Evolutionary conservation across 164 flowering plant species (phyloP), one percentile per base, ranked within the genome.

Genomic region (Berberis vulgaris): DNA sequence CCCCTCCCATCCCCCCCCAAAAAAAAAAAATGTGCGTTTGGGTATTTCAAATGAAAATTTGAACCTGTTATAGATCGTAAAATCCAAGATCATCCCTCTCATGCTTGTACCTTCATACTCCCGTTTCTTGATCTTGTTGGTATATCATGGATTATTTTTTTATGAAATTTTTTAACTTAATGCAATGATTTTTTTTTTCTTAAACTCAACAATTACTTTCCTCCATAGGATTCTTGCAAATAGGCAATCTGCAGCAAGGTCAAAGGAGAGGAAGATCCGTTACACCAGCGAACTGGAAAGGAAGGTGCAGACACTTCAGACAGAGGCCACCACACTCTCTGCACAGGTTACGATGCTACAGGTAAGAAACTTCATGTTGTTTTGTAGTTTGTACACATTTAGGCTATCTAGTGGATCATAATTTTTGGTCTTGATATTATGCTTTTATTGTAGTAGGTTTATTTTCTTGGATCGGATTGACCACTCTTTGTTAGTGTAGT

Each of bases 171-270:
- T 26, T 26, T 26, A 7, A 12, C 10, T 52, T 4, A 52, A 6
- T 52, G 10, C 11, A 11, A 52, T 26, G 5, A 52, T 10, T 7
- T 52, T 7, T 52, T 7, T 52, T 52, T 6, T 52, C 11, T 4
- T 11, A 4, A 26, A 11, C 10, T 47, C 50, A 7, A 47, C 10
- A 26, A 11, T 47, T 11, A 47, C 5, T 11, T 52, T 52, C 54
- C 54, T 10, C 10, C 54, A 65, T 65, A 91, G 98, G 83, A 89
- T 91, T 78, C 87, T 91, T 60, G 98, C 96, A 39, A 91, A 91
- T 74, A 80, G 97, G 70, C 96, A 91, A 71, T 91, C 97, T 45
- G 97, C 97, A 7, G 98, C 98, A 7, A 83, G 97, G 10, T 91
- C 97, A 6, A 91, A 91, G 77, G 97, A 91, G 80, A 77, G 97